Evolutionary conservation across 345 rosid genomes (phyloP), one percentile per base, ranked within the genome.

Genomic region (Streptanthus diversifolius): DNA sequence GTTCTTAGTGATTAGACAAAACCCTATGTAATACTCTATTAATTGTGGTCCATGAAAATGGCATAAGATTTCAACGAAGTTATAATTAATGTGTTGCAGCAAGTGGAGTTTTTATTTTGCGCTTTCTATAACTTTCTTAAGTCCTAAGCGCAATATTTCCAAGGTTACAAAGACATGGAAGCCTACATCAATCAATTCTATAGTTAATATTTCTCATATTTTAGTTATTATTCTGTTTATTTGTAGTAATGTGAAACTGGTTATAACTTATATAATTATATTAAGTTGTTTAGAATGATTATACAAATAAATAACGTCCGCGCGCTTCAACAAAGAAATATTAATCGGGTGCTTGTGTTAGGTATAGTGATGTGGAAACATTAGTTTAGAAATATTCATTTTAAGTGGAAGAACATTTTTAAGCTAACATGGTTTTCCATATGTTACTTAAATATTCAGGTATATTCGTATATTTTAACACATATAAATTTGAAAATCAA

Each of bases 21-120:
- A 36, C 18, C 14, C 6, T 29, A 33, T 19, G 13, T 22, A 57
- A n/a, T 13, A 39, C 18, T 66, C 17, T 17, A 27, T 10, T n/a
- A n/a, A n/a, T 29, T 45, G 66, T 52, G 51, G 59, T 73, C 66
- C 66, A 45, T 33, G 37, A 41, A 41, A 30, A 43, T 32, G 30
- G 13, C 48, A 64, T 41, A 61, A 27, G 27, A 24, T 10, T 11
- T 11, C 17, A n/a, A 53, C 36, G n/a, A 72, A 17, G 68, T 29
- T 60, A 37, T 37, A 57, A 60, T 25, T 37, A 57, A 60, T 25
- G 18, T 37, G 53, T 49, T 36, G 51, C 35, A 49, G 21, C 47
- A 70, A 60, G 15, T 60, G 11, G 29, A 29, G 3, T 4, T 11
- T 15, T 10, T 6, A 25, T 59, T 22, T 19, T 24, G 4, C 25